These are phyloP conservation scores for Ophiocordyceps unilateralis DNA, from an alignment of 2,329 filamentous ascomycete species.

Conservation along the genomic window DNA sequence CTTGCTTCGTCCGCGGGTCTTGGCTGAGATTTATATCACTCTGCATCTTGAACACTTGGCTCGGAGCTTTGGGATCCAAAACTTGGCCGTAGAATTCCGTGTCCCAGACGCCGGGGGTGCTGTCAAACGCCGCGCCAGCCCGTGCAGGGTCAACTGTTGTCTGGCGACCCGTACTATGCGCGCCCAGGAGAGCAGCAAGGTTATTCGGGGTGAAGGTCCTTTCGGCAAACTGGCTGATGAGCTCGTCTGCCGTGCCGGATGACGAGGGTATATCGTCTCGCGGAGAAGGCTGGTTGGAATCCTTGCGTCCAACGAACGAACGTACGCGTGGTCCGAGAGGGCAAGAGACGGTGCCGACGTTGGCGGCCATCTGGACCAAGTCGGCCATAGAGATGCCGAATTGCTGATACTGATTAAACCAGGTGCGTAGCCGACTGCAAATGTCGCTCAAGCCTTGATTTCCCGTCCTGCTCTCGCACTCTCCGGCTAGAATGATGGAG, in stretches of 20 bases:
- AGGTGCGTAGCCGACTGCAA: slow-evolving; percentile 16
- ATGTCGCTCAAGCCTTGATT: slow-evolving; percentile 28
- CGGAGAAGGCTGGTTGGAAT: slow-evolving; percentile 20
- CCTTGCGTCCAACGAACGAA: slow-evolving; percentile 30
- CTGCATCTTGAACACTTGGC: slow-evolving; percentile 19
- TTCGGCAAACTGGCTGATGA: slow-evolving; percentile 27
- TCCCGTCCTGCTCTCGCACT: slow-evolving; percentile 17
- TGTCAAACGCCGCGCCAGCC: slow-evolving; percentile 28
- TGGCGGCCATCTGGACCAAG: slow-evolving; percentile 32
- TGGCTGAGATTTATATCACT: slow-evolving; percentile 21
- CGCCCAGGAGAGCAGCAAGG: slow-evolving; percentile 33
- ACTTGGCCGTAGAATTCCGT: slow-evolving; percentile 27
- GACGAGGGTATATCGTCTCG: slow-evolving; percentile 23
- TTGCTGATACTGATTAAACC: slow-evolving; percentile 20
- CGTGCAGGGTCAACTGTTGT: slow-evolving; percentile 20
- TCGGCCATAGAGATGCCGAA: slow-evolving; percentile 30
- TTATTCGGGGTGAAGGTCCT: slow-evolving; percentile 32
- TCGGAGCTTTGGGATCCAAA: slow-evolving; percentile 10
- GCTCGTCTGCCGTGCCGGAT: slow-evolving; percentile 19
- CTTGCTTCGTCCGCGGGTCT: slow-evolving; percentile 14
- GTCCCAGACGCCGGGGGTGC: slow-evolving; percentile 33
- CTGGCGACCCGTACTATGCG: slow-evolving; percentile 31
- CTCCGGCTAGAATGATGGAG: slow-evolving; percentile 18
- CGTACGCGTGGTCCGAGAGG: slow-evolving; percentile 25
- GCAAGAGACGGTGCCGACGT: slow-evolving; percentile 26